Conservation (phyloP, 2,329 filamentous ascomycete genomes). For the Hymenoscyphus occultus region DNA sequence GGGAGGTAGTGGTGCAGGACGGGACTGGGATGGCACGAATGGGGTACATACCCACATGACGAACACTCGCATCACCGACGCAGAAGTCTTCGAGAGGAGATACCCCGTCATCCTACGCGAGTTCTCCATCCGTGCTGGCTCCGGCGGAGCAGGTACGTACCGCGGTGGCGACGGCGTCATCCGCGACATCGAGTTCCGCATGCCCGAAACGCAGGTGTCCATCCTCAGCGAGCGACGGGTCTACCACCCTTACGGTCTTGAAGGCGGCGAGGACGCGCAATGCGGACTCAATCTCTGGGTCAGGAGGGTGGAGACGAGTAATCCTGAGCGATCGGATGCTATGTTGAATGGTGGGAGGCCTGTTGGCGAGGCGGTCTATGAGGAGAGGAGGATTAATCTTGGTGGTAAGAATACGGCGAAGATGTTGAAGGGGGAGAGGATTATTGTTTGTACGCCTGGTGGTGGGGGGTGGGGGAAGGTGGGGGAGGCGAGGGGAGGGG, state of each 20-base stretch:
- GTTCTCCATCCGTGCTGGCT: slow-evolving; percentile 62
- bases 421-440: slow-evolving; percentile 28
- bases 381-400: slow-evolving; percentile 26
- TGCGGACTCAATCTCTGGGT: slow-evolving; percentile 84
- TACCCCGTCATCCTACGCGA: slow-evolving; percentile 72
- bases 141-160: slow-evolving; percentile 63
- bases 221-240: slow-evolving; percentile 77
- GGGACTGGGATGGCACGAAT: slow-evolving; percentile 66
- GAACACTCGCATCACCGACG: slow-evolving; percentile 79
- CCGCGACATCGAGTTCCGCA: slow-evolving; percentile 77
- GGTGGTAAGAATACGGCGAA: slow-evolving; percentile 29
- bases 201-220: slow-evolving; percentile 67
- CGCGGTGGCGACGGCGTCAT: slow-evolving; percentile 74
- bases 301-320: slow-evolving; percentile 12
- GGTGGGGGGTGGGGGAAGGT: slow-evolving; percentile 28
- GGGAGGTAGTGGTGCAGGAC: slow-evolving; percentile 71
- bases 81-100: slow-evolving; percentile 73
- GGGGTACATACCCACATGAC: slow-evolving; percentile 72
- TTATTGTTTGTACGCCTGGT: slow-evolving; percentile 27
- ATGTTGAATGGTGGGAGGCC: slow-evolving; percentile 8
- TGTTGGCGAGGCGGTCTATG: slow-evolving; percentile 36
- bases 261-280: slow-evolving; percentile 74
- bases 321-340: slow-evolving; percentile 12
- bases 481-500: slow-evolving; percentile 1
- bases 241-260: slow-evolving; percentile 76